Base-by-base conservation (phyloP, 2,329 filamentous ascomycete genomes). In the Aspergillus versicolor region DNA sequence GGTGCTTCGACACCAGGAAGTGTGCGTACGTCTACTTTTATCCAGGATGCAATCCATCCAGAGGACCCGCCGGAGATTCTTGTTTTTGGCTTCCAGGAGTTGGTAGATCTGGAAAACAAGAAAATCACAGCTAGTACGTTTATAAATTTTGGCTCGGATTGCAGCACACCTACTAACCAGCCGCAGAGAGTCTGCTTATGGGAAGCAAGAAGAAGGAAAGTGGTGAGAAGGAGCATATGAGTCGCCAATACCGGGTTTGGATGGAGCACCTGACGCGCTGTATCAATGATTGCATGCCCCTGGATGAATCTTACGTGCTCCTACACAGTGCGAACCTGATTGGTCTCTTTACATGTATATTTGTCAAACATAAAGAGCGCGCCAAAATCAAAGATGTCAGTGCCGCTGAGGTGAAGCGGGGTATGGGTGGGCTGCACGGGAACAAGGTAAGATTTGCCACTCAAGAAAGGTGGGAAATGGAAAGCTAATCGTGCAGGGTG, bases 71-170 rank as follows among this genome's bases (percentile, higher is more conserved):
- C 94, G 0, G 94, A 97, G 65, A 92, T 99, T 49, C 77, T 97
- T 2, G 85, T 97, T 1, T 99, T 99, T 79, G 93, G 92, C 1
- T 99, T 99, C 73, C 94, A 99, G 73, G 94, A 99, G 74, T 82
- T 99, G n/a, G 94, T 99, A 4, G 94, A 99, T 69, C 81, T 99
- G 7, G 94, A 99, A 73, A 91, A 99, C 76, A 97, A 97, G 78
- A 95, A 92, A 64, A 89, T 95, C 50, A 97, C 93, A 21, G 94
- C 94, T n/a, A 97, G 86, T 86, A 74, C 69, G 82, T 81, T 57
- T 51, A 8, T 9, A 30, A 30, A 8, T 9, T 51, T 2, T 24
- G 32, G 17, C 17, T 48, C 4, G 17, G 8, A n/a, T 21, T 45
- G 3, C 8, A 11, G 13, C 27, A 11, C 6, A 2, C 6, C 24